Conservation (phyloP, 2,329 filamentous ascomycete species). For the Xylaria sp. region DNA sequence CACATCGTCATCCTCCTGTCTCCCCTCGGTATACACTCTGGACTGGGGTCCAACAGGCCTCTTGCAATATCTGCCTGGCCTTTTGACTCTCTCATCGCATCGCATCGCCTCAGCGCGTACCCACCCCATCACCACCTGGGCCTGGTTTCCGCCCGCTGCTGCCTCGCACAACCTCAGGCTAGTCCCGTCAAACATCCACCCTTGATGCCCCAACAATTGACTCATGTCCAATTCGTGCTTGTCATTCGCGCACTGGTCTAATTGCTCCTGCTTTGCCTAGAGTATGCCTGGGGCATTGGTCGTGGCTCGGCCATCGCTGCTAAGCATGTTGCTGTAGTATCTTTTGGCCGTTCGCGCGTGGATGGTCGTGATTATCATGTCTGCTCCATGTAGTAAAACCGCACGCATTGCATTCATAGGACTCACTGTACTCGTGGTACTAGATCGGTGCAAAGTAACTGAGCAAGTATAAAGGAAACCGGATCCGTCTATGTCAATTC, state of each 20-base stretch:
- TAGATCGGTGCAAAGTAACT: not conserved
- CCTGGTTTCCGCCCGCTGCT: conserved; percentile 19
- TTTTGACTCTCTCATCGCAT: conserved; percentile 19
- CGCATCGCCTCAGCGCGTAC: conserved; percentile 29
- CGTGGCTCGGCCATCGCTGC: conserved; percentile 26
- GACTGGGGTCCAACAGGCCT: conserved; percentile 12
- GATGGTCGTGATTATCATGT: not conserved
- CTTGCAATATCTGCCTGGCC: conserved; percentile 26
- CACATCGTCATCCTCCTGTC: not conserved
- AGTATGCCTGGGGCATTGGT: conserved; percentile 32
- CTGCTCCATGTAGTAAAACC: conserved; percentile 3
- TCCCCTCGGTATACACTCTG: conserved; percentile 14
- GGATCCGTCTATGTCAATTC: conserved; percentile 13
- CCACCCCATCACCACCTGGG: conserved; percentile 17
- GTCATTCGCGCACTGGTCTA: conserved; percentile 5
- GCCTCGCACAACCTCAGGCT: conserved; percentile 30
- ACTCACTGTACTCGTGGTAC: not conserved
- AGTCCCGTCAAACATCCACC: conserved; percentile 11
- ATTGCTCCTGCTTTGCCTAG: conserved; percentile 21
- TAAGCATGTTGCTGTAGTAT: conserved; percentile 10
- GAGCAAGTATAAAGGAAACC: conserved; percentile 6
- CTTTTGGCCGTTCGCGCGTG: not conserved
- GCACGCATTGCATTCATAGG: not conserved
- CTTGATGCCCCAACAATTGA: conserved; percentile 26
- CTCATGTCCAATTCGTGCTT: conserved; percentile 22